Evolutionary conservation across 306 rosid genomes (phyloP).

Genomic region (Pyrus bretschneideri): DNA sequence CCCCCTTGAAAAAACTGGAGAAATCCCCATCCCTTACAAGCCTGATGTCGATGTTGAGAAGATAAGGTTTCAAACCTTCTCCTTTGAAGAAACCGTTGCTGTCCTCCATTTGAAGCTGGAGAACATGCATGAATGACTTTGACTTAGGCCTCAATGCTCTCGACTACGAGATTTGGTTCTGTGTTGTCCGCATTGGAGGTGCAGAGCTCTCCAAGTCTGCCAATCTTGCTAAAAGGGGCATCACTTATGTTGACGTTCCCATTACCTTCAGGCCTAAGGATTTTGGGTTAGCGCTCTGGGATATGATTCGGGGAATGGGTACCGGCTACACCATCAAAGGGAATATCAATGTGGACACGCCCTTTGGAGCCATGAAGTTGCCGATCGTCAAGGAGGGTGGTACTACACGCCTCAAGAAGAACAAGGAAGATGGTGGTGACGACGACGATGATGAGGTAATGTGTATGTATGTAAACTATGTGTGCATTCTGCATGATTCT

Average conservation of each 20-base stretch:
- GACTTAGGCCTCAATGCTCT: constrained; percentile 69
- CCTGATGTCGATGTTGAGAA: constrained; percentile 90
- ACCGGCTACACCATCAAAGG: constrained; percentile 82
- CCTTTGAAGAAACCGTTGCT: constrained; percentile 85
- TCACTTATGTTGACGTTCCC: constrained; percentile 55
- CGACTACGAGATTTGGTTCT: constrained; percentile 84
- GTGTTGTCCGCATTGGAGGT: constrained; percentile 67
- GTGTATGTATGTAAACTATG: background rate
- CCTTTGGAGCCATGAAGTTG: constrained; percentile 86
- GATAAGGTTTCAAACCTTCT: constrained; percentile 61
- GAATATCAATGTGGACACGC: constrained; percentile 71
- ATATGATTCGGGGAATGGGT: constrained; percentile 94
- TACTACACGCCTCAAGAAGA: constrained; percentile 82
- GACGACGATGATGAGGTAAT: constrained; percentile 61
- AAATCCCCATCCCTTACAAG: constrained; percentile 91
- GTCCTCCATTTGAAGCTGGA: constrained; percentile 80
- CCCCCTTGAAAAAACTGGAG: constrained; percentile 88
- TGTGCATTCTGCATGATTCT: background rate
- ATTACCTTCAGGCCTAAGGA: constrained; percentile 90
- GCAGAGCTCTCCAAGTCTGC: constrained; percentile 63
- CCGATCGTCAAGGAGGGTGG: constrained; percentile 92
- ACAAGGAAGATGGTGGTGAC: constrained; percentile 53
- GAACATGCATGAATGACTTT: constrained; percentile 85
- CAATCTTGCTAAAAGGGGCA: constrained; percentile 54
- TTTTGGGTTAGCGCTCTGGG: constrained; percentile 93